Conservation (phyloP, 2,329 filamentous ascomycete species). For the Hypoxylon sp. region DNA sequence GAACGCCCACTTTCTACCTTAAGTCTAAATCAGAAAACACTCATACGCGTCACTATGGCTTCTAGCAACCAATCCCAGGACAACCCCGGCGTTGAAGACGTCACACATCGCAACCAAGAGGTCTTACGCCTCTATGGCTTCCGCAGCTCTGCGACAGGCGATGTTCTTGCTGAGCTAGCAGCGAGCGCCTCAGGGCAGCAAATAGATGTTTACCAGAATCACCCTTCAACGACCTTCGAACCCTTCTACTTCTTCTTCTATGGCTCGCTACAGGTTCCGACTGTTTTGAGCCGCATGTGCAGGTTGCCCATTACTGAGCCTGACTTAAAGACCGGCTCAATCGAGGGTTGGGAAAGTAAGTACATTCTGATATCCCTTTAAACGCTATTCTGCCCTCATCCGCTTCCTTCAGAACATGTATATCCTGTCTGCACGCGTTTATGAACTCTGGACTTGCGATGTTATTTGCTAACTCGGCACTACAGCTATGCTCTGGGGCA, state of each 20-base stretch:
- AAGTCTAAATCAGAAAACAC: neutral
- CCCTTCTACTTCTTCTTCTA: conserved; percentile 52
- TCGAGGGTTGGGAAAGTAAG: conserved; percentile 43
- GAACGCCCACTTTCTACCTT: neutral
- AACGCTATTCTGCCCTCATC: neutral
- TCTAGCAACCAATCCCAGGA: neutral
- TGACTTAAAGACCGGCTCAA: conserved; percentile 19
- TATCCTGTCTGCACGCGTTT: neutral
- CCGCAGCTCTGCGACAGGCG: conserved; percentile 26
- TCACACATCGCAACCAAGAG: neutral
- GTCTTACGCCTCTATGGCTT: conserved; percentile 39
- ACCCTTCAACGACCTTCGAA: conserved; percentile 35
- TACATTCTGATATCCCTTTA: neutral
- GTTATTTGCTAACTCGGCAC: conserved; percentile 10
- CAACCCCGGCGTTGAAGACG: neutral
- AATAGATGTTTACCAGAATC: too few relatives aligned
- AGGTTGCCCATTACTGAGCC: neutral
- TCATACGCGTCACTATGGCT: conserved; percentile 8
- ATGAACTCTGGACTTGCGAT: neutral
- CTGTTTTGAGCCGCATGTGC: conserved; percentile 21
- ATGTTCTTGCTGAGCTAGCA: conserved; percentile 25
- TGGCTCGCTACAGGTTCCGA: conserved; percentile 43
- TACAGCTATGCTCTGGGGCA: conserved; percentile 40
- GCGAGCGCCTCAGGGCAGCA: neutral
- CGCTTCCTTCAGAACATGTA: neutral